A percentile compares a stretch with the other conserved stretches of the same genome.
These are phyloP conservation scores for Barnettozyma vustinii DNA, from an alignment of 805 yeast species.

Conservation along the genomic window DNA sequence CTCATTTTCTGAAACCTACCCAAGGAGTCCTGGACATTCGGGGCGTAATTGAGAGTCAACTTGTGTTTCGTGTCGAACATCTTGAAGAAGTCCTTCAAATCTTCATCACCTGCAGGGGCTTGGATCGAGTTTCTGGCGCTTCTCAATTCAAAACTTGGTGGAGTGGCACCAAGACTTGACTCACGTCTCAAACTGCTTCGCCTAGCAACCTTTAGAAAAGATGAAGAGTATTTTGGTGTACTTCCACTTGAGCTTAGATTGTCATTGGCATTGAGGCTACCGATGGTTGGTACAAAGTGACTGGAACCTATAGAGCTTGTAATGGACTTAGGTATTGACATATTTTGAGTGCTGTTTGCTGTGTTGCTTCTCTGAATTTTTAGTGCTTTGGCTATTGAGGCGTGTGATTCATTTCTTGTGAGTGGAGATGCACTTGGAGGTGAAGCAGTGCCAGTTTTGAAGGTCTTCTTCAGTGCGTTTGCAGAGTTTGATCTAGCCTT, in stretches of 20 bases:
- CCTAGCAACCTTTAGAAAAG: constrained; percentile 68
- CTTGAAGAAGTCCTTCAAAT: constrained; percentile 63
- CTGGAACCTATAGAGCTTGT: constrained; percentile 22
- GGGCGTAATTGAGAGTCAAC: constrained; percentile 30
- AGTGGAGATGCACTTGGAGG: constrained; percentile 26
- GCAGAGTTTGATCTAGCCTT: constrained; percentile 11
- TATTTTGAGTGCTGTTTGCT: constrained; percentile 7
- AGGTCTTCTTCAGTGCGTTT: constrained; percentile 19
- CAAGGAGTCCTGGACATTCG: constrained; percentile 40
- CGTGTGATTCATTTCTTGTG: constrained; percentile 39
- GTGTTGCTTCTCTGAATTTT: constrained; percentile 37
- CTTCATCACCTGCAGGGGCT: constrained; percentile 39
- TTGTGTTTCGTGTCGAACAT: constrained; percentile 64
- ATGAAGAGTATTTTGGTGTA: constrained; percentile 62
- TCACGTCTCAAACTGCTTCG: constrained; percentile 35
- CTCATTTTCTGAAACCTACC: constrained; percentile 47
- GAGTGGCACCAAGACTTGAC: constrained; percentile 25
- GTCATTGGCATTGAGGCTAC: constrained; percentile 10
- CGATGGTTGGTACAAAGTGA: constrained; percentile 18
- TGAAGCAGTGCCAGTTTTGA: constrained; percentile 33
- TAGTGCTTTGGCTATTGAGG: constrained; percentile 35
- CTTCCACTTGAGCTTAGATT: constrained; percentile 35
- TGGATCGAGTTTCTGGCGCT: neutral
- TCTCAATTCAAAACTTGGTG: constrained; percentile 26
- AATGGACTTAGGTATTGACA: constrained; percentile 26